Conservation (phyloP, 2,329 filamentous ascomycete species). For the Aspergillus calidoustus region DNA sequence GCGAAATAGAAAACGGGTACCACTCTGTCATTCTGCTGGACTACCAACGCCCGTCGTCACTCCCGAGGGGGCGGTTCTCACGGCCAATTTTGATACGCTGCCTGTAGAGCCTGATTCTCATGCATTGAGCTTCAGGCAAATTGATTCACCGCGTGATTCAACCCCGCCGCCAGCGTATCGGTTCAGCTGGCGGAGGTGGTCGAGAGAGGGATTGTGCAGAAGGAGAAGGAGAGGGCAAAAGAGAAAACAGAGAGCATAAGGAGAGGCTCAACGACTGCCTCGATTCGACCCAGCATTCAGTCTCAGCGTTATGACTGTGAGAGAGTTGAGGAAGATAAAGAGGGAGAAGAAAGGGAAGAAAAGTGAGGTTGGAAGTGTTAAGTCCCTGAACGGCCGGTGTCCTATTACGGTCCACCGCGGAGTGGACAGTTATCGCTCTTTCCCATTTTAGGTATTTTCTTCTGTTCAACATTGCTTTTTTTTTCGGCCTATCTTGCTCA, state of each 20-base stretch:
- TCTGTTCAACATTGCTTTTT: background rate
- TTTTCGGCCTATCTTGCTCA: slow-evolving; percentile 1
- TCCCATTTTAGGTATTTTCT: background rate
- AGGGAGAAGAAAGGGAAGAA: background rate
- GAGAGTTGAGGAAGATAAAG: background rate
- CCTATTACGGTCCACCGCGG: background rate
- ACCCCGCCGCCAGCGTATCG: slow-evolving; percentile 5
- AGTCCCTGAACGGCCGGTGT: background rate
- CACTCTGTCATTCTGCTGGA: background rate
- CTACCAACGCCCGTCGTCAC: slow-evolving; percentile 26
- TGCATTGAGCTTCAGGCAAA: slow-evolving; percentile 37
- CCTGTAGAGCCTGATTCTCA: slow-evolving; percentile 5
- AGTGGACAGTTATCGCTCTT: background rate
- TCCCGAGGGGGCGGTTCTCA: slow-evolving; percentile 32
- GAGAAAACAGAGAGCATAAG: background rate
- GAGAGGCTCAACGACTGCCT: background rate
- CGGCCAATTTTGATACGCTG: slow-evolving; percentile 30
- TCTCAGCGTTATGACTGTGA: background rate
- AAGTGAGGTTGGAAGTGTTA: background rate
- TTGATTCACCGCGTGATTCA: slow-evolving; percentile 10
- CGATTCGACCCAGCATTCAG: background rate
- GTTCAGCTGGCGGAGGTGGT: slow-evolving; percentile 4
- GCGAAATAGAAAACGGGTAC: slow-evolving; percentile 4
- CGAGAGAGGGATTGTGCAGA: background rate
- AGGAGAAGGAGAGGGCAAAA: background rate